Percentiles rank a stretch among this genome's conserved stretches.
These are phyloP conservation scores for Trametes pubescens DNA, from an alignment of 1,284 basidiomycete species.

Conservation along the genomic window DNA sequence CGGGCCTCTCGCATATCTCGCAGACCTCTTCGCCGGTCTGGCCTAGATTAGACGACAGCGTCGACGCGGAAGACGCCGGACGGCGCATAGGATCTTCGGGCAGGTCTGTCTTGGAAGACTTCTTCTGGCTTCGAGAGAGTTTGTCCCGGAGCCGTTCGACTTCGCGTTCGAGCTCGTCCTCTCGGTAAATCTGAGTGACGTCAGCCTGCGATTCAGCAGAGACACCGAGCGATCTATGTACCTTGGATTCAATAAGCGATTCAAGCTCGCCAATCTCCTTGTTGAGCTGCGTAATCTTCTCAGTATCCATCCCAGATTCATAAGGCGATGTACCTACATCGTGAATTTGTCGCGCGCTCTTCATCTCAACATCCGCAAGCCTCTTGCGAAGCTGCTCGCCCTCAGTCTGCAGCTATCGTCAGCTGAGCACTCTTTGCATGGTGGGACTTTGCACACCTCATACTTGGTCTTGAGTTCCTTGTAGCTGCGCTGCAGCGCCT, in stretches of 20 bases:
- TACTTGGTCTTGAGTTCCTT: slow-evolving; percentile 60
- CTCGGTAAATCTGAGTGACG: slow-evolving; percentile 78
- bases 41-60: slow-evolving; percentile 26
- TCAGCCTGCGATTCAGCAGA: neutral
- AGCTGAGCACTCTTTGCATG: neutral
- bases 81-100: slow-evolving; percentile 37
- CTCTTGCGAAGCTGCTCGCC: slow-evolving; percentile 75
- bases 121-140: slow-evolving; percentile 62
- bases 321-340: slow-evolving; percentile 57
- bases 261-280: slow-evolving; percentile 93
- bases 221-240: slow-evolving; percentile 38
- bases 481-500: slow-evolving; percentile 50
- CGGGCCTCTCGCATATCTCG: slow-evolving; percentile 84
- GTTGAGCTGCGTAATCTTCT: slow-evolving; percentile 66
- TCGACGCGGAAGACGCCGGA: slow-evolving; percentile 24
- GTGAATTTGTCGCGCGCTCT: slow-evolving; percentile 72
- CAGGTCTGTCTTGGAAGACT: slow-evolving; percentile 61
- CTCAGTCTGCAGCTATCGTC: slow-evolving; percentile 55
- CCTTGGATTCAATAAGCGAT: slow-evolving; percentile 89
- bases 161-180: slow-evolving; percentile 93
- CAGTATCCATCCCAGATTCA: neutral
- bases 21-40: slow-evolving; percentile 56
- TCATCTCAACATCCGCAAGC: slow-evolving; percentile 74
- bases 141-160: slow-evolving; percentile 80
- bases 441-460: slow-evolving; percentile 51